Percentiles rank a stretch among this genome's conserved stretches.
These are phyloP conservation scores for Drechmeria coniospora DNA, from an alignment of 2,329 filamentous ascomycete genomes.

Conservation along the genomic window DNA sequence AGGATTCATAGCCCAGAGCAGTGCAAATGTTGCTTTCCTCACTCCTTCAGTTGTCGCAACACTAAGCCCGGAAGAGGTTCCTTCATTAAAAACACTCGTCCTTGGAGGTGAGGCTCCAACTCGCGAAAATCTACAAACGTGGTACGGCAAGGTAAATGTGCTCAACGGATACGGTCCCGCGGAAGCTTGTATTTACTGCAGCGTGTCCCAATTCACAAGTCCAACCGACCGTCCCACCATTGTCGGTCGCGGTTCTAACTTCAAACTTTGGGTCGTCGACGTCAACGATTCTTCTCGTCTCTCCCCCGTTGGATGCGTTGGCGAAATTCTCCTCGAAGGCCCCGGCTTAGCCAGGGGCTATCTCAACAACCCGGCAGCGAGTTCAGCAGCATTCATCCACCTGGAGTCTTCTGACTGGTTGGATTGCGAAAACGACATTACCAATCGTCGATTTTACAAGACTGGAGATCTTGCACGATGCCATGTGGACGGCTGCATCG, in stretches of 20 bases:
- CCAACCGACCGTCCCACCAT: neutral
- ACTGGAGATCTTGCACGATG: conserved; percentile 6
- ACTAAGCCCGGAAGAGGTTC: conserved; percentile 5
- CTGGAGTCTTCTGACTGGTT: conserved; percentile 6
- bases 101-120: conserved; percentile 6
- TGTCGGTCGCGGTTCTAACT: conserved; percentile 5
- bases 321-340: conserved; percentile 10
- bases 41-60: conserved; percentile 7
- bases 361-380: conserved; percentile 18
- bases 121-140: conserved; percentile 2
- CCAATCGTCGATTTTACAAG: conserved; percentile 9
- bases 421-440: conserved; percentile 6
- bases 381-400: conserved; percentile 13
- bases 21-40: conserved; percentile 5
- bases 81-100: conserved; percentile 3
- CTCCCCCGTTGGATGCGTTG: conserved; percentile 7
- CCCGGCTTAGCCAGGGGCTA: conserved; percentile 32
- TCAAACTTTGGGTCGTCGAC: conserved; percentile 9
- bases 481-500: neutral
- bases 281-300: conserved; percentile 6
- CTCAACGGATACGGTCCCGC: conserved; percentile 8
- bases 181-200: conserved; percentile 6
- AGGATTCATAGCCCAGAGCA: conserved; percentile 3
- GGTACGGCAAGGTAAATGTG: conserved; percentile 6
- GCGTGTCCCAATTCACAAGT: neutral